Evolutionary conservation across 2,329 filamentous ascomycete genomes (phyloP), one percentile per base, ranked within the genome.

Genomic region (Biscogniauxia sp.): DNA sequence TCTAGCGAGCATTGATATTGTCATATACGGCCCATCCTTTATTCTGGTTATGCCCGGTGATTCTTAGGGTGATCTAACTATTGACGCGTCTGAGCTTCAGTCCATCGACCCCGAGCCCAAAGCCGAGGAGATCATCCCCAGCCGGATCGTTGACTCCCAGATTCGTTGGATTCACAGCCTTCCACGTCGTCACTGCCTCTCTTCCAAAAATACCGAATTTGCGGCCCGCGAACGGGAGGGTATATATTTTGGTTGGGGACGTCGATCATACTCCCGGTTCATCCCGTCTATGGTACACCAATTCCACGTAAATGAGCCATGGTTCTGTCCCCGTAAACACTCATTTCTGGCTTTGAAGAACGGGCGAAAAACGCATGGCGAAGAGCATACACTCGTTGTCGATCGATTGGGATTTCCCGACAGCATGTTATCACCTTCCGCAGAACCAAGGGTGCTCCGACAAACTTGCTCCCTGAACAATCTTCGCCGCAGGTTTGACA

Each of bases 91-190:
- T 19, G 41, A 55, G 41, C 32, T 60, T 49, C 13, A 50, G 51
- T 51, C 56, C 52, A 54, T 63, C 53, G 61, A 57, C 54, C 57
- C 59, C n/a, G 41, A 50, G 45, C 49, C 53, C 49, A 49, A 45
- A n/a, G 57, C 55, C 41, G 45, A 62, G 32, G 57, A 65, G 62
- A 60, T 64, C 20, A 69, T 76, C 63, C 70, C 73, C 41, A 64
- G 60, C 45, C 74, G 74, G 50, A 74, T 73, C 51, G 73, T 78
- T 11, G 69, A 70, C 15, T 73, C 73, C 17, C 75, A 72, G 53
- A 65, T 74, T 60, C 67, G 64, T 32, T 70, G 71, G 59, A 67
- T 78, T 53, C 67, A 74, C 59, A 62, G 60, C 28, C 62, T 73
- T 61, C 63, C 67, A 55, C 66, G 67, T 58, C 60, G 64, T 25